Conservation (phyloP, 495 filamentous ascomycete species). For the Sphaerosporella brunnea region DNA sequence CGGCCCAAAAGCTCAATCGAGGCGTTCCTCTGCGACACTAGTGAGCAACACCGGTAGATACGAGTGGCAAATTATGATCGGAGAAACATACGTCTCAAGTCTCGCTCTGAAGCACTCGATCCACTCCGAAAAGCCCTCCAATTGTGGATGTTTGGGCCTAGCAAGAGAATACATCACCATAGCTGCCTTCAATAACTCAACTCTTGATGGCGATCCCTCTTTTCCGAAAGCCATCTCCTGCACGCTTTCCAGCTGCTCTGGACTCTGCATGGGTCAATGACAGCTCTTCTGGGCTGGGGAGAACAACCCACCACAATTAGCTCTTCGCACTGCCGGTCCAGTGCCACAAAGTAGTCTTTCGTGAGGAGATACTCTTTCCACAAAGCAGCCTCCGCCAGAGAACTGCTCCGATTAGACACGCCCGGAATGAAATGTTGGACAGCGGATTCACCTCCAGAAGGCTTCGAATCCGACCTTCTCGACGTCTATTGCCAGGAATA, state of each 20-base stretch:
- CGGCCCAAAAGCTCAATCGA: neutral
- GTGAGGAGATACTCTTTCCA: constrained; percentile 4
- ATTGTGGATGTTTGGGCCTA: neutral
- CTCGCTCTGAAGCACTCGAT: neutral
- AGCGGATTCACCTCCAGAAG: constrained; percentile 5
- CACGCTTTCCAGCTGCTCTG: neutral
- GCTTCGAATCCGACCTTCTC: constrained; percentile 3
- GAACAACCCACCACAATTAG: neutral
- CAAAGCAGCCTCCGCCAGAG: neutral
- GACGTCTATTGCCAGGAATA: constrained; percentile 1
- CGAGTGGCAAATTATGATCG: neutral
- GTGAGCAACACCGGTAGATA: neutral
- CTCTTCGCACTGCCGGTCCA: neutral
- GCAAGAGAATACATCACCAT: neutral
- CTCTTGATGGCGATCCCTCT: neutral
- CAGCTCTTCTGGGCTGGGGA: neutral
- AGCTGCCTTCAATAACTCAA: constrained; percentile 1
- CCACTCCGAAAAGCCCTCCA: neutral
- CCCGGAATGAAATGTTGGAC: no score
- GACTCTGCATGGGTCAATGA: neutral
- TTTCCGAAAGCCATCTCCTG: neutral
- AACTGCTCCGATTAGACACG: neutral
- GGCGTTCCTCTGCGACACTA: neutral
- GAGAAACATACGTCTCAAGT: neutral
- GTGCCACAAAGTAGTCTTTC: neutral